Base-by-base conservation (phyloP, 345 rosid genomes). In the Turritis glabra region DNA sequence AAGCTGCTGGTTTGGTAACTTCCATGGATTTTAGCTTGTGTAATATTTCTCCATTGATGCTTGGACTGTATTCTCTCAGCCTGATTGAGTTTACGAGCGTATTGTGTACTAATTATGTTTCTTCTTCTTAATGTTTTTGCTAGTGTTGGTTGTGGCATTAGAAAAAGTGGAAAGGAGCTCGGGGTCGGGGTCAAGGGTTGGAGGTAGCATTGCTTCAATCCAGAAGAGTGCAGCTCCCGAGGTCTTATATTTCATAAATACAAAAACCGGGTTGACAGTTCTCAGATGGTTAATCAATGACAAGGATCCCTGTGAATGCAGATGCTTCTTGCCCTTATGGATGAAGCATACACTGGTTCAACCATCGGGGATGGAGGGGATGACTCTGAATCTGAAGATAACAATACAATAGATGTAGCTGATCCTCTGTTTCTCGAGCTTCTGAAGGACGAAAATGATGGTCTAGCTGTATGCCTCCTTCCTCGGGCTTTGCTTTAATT, bases 321-420 rank as follows among this genome's bases (percentile, higher is more conserved):
- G 97, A 92, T 95, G 97, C 84, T 95, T 59, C 93, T 92, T 82
- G 96, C 92, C 37, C 95, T 95, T 75, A 95, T 95, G 99, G 97
- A 95, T 85, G 99, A 95, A 80, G 99, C 99, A 27, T 95, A 95
- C 77, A 92, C 97, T 48, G 99, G 99, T 82, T 95, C 97, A 58
- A 90, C 93, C 73, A 89, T 95, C 11, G 97, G 86, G 30, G 91
- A 89, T 81, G 96, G 93, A 64, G 96, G 93, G 66, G 97, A 79
- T 64, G 93, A 89, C 85, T 91, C 92, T 66, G 97, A 89, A 85
- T 92, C 97, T 50, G 99, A 92, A 83, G 99, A 92, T 64, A 84
- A 79, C 84, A 89, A 77, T 67, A 69, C 86, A 9, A 87, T 92
- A 60, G 97, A 90, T 80, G 89, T 72, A 30, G 97, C 96, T 63